Conservation (phyloP, 805 yeast genomes). For the Cyberlindnera maclurae region DNA sequence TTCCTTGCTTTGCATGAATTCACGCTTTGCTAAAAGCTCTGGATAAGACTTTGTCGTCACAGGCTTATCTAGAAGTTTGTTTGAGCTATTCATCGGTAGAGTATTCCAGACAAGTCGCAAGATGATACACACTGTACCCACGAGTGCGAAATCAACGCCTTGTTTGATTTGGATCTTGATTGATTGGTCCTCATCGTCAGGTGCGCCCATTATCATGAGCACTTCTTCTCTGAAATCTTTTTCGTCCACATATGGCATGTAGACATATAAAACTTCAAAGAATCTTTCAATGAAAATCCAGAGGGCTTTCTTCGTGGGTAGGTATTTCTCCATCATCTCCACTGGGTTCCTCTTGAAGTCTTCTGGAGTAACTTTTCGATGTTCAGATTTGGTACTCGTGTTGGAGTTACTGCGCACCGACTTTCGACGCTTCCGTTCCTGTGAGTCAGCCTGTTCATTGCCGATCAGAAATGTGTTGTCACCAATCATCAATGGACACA, state of each 20-base stretch:
- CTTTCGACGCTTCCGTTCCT: conserved; percentile 8
- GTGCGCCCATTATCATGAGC: conserved; percentile 36
- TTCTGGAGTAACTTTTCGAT: conserved; percentile 11
- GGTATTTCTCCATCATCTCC: conserved; percentile 31
- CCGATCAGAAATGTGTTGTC: conserved; percentile 26
- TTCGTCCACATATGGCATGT: conserved; percentile 63
- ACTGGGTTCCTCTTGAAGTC: conserved; percentile 24
- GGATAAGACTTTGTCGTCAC: conserved; percentile 13
- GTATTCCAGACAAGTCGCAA: conserved; percentile 52
- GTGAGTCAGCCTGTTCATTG: background rate
- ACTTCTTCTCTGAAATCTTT: conserved; percentile 37
- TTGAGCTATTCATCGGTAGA: conserved; percentile 34
- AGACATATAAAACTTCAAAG: conserved; percentile 53
- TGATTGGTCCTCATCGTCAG: conserved; percentile 24
- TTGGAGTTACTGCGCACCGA: conserved; percentile 12
- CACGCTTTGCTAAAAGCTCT: conserved; percentile 12
- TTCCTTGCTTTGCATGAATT: conserved; percentile 31
- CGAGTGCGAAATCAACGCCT: conserved; percentile 35
- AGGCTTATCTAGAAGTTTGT: conserved; percentile 12
- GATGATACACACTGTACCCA: conserved; percentile 46
- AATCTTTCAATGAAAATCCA: conserved; percentile 53
- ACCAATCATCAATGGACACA: conserved; percentile 40
- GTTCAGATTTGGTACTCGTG: conserved; percentile 5
- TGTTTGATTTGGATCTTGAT: conserved; percentile 27
- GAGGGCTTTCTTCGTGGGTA: conserved; percentile 50